Evolutionary conservation across 108 stramenopile species (phyloP).

Genomic region (Nitzschia palea): DNA sequence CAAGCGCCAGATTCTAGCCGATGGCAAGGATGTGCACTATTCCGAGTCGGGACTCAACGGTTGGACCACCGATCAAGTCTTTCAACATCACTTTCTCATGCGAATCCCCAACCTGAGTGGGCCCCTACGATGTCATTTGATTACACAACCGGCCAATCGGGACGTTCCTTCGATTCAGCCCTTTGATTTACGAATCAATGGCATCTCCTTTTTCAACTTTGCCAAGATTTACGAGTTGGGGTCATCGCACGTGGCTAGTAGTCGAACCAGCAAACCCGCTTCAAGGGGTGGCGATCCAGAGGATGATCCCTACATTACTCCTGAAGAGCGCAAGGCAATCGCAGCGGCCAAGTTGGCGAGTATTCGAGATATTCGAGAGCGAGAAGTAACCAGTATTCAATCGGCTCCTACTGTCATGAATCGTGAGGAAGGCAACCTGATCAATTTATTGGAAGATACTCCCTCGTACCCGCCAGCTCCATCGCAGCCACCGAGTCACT

Average conservation of each 20-base stretch:
- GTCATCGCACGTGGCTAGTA: slow-evolving; percentile 39
- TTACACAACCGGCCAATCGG: slow-evolving; percentile 41
- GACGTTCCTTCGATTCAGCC: slow-evolving; percentile 41
- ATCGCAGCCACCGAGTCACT: not conserved
- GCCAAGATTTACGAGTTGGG: slow-evolving; percentile 59
- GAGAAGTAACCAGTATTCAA: not conserved
- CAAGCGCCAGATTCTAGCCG: slow-evolving; percentile 65
- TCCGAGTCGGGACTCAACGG: slow-evolving; percentile 60
- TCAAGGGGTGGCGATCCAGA: slow-evolving; percentile 9
- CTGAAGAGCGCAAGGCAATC: slow-evolving; percentile 48
- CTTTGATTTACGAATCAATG: slow-evolving; percentile 58
- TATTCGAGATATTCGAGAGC: slow-evolving; percentile 33
- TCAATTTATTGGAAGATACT: slow-evolving; percentile 44
- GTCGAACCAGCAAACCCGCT: slow-evolving; percentile 21
- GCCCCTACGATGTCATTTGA: slow-evolving; percentile 43
- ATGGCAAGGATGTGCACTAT: slow-evolving; percentile 75
- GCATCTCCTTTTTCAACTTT: slow-evolving; percentile 48
- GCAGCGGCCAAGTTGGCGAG: slow-evolving; percentile 52
- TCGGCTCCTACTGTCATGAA: slow-evolving; percentile 3
- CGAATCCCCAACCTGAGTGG: slow-evolving; percentile 23
- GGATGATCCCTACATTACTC: slow-evolving; percentile 29
- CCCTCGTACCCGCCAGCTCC: slow-evolving; percentile 21
- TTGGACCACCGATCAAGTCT: slow-evolving; percentile 55
- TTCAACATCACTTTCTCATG: slow-evolving; percentile 51
- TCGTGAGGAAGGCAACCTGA: slow-evolving; percentile 21